Evolutionary conservation across 495 filamentous ascomycete genomes (phyloP).

Genomic region (Annulohypoxylon bovei): DNA sequence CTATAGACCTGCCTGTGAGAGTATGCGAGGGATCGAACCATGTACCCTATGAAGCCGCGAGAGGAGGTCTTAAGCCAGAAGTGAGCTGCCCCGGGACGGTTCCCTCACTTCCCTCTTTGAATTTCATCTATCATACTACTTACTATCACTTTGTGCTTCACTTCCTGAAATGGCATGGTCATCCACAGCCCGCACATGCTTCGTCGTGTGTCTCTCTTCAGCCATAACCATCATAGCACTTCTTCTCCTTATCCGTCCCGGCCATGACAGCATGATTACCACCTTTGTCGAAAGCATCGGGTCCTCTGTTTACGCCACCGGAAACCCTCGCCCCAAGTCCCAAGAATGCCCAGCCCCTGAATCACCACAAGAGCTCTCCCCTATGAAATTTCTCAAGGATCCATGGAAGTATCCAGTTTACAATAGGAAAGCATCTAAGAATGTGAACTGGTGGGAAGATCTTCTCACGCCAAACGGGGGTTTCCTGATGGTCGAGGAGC

Average conservation of each 20-base stretch:
- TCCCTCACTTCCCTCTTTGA: neutral
- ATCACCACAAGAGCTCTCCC: neutral
- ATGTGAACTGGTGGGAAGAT: neutral
- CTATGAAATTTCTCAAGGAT: neutral
- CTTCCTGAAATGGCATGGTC: neutral
- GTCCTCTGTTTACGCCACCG: neutral
- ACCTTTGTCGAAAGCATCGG: neutral
- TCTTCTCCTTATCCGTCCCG: neutral
- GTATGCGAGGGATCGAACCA: neutral
- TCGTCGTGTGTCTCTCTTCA: neutral
- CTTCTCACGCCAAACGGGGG: neutral
- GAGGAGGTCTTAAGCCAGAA: neutral
- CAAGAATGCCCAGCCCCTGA: neutral
- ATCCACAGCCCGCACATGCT: neutral
- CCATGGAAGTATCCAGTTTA: neutral
- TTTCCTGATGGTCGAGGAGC: neutral
- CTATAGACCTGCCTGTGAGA: neutral
- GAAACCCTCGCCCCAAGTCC: neutral
- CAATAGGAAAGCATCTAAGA: neutral
- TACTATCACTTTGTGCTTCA: neutral
- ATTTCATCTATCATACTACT: neutral
- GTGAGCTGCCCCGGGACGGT: neutral
- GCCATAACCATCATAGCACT: neutral
- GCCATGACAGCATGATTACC: neutral
- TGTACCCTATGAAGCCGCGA: neutral